Conservation (phyloP, 164 flowering plant species). For the Berberis vulgaris region DNA sequence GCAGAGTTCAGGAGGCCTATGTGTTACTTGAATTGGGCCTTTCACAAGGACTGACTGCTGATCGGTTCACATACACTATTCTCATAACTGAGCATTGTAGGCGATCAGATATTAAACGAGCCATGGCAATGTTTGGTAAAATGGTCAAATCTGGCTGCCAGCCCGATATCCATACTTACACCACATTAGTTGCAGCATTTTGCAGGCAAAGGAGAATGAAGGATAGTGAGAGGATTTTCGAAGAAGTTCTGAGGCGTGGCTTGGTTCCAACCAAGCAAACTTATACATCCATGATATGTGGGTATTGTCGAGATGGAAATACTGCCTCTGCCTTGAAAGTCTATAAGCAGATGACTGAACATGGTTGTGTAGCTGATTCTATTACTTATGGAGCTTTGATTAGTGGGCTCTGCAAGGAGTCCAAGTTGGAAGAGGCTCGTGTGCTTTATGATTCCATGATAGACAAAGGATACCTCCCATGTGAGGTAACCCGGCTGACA, state of each 20-base stretch:
- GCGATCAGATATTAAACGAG: constrained; percentile 27
- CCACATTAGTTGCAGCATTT: constrained; percentile 49
- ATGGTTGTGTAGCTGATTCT: constrained; percentile 64
- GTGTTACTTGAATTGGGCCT: constrained; percentile 33
- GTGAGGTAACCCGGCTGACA: constrained; percentile 85
- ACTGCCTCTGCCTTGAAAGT: constrained; percentile 35
- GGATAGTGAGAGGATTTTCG: constrained; percentile 54
- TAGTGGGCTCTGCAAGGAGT: constrained; percentile 84
- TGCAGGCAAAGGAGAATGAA: constrained; percentile 55
- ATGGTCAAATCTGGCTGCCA: constrained; percentile 48
- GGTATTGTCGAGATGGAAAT: constrained; percentile 56
- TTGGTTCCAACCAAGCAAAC: constrained; percentile 72
- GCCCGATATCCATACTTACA: constrained; percentile 70
- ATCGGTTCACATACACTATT: constrained; percentile 66
- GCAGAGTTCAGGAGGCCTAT: constrained; percentile 50
- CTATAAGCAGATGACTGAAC: constrained; percentile 46
- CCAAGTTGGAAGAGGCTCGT: constrained; percentile 57
- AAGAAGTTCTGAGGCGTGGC: constrained; percentile 46
- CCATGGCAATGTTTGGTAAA: constrained; percentile 44
- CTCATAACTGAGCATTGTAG: constrained; percentile 59
- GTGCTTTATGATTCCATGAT: constrained; percentile 60
- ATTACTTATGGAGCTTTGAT: constrained; percentile 77
- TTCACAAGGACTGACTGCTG: constrained; percentile 43
- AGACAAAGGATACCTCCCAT: constrained; percentile 65
- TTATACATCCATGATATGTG: constrained; percentile 77